Evolutionary conservation across 208 protist genomes (phyloP).

Genomic region (Herpetomonas muscarum): DNA sequence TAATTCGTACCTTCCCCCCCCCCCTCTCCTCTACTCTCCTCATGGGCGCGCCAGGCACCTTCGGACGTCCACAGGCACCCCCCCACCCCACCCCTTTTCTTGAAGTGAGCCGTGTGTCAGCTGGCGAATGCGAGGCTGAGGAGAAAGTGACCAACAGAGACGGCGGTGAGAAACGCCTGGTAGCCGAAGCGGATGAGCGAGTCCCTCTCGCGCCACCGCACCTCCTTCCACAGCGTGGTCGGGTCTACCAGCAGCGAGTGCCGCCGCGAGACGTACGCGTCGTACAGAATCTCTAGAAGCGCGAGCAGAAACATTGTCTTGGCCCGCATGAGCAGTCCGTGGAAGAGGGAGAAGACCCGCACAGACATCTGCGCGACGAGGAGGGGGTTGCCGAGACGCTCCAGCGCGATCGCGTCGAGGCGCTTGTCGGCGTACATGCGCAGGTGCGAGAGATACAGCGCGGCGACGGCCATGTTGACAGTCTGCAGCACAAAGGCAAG

Average conservation of each 20-base stretch:
- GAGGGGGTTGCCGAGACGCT: constrained; percentile 48
- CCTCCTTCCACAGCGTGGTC: constrained; percentile 62
- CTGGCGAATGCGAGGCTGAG: constrained; percentile 15
- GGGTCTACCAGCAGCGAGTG: constrained; percentile 53
- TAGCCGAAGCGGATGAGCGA: constrained; percentile 36
- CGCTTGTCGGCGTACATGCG: constrained; percentile 48
- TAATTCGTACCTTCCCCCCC: no score
- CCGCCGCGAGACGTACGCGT: constrained; percentile 33
- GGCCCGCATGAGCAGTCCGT: constrained; percentile 28
- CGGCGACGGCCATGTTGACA: constrained; percentile 26
- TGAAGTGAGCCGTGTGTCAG: no score
- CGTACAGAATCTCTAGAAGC: constrained; percentile 50
- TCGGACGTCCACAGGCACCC: no score
- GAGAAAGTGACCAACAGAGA: constrained; percentile 23
- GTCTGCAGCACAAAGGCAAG: constrained; percentile 57
- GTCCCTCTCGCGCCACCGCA: constrained; percentile 32
- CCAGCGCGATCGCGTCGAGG: constrained; percentile 57
- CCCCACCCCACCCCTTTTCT: no score
- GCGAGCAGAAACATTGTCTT: constrained; percentile 30
- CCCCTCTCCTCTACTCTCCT: no score
- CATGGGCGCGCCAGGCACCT: no score
- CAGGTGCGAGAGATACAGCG: constrained; percentile 36
- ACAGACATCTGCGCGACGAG: constrained; percentile 44
- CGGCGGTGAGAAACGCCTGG: constrained; percentile 30
- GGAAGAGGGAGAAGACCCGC: constrained; percentile 48